Conservation (phyloP, 768 basidiomycete species). For the Trametopsis cervina region DNA sequence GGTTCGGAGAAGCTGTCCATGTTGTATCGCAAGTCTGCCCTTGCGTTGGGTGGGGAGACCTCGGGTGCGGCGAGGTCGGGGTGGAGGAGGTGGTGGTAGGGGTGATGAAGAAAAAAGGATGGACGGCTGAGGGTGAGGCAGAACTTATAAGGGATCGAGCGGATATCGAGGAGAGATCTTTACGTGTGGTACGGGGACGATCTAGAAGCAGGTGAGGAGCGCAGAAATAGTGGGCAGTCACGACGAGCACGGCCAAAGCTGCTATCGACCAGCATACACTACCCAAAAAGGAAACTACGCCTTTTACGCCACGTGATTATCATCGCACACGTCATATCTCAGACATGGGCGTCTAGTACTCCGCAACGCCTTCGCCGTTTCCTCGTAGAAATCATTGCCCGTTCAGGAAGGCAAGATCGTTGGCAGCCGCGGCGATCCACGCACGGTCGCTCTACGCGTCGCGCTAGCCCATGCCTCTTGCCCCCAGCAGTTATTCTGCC, state of each 20-base stretch:
- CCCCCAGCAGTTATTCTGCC: background rate
- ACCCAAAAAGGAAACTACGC: conserved; percentile 4
- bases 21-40: background rate
- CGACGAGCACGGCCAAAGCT: too few relatives aligned
- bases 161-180: background rate
- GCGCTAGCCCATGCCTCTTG: background rate
- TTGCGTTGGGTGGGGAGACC: too few relatives aligned
- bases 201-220: background rate
- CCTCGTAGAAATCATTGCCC: too few relatives aligned
- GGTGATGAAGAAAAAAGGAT: background rate
- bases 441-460: too few relatives aligned
- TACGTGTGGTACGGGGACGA: too few relatives aligned
- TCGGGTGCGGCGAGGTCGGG: background rate
- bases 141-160: background rate
- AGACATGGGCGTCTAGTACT: too few relatives aligned
- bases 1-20: conserved; percentile 77
- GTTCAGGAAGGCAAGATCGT: too few relatives aligned
- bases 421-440: too few relatives aligned
- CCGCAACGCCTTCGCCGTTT: too few relatives aligned
- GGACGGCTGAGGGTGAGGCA: background rate
- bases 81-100: background rate
- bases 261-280: conserved; percentile 4
- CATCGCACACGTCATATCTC: conserved; percentile 7
- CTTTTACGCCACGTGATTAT: conserved; percentile 1
- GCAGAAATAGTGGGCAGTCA: background rate